Base-by-base conservation (phyloP, 495 filamentous ascomycete species). In the Hypoxylon trugodes region DNA sequence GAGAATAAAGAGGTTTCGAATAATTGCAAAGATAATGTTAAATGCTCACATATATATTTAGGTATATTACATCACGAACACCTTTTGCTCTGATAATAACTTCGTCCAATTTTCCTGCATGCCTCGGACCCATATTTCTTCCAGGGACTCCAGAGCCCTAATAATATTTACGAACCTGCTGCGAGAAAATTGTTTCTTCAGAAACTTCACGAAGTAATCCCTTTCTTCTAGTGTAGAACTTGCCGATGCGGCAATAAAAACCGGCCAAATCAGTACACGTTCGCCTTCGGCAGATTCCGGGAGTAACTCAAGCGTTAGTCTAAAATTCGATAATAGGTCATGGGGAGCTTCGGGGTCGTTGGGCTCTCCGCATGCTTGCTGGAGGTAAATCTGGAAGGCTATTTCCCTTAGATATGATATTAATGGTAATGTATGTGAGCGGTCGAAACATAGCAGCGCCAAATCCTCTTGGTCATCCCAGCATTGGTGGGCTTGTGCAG, bases 221-320 rank as follows among this genome's bases (percentile, higher is more conserved):
- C 19, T 28, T 4, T 47, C 24, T 15, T 47, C 43, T 47, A 6
- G 22, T 32, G 12, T 32, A 12, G 15, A 16, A 13, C 43, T 47
- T 47, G 43, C 43, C 19, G 43, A 47, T 32, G 43, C 43, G n/a
- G 25, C 43, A 26, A 47, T 47, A 15, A 47, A 47, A 7, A 47
- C 43, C 9, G 43, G 43, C 43, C 43, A 47, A 5, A 47, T 16
- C 8, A 47, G 43, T 47, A 47, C 43, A 13, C 32, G 43, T 32
- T 47, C 43, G 1, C 12, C 25, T 15, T 28, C n/a, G n/a, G 18
- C 12, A 30, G 15, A 22, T 15, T 32, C 12, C 25, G 43, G 43
- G 3, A 28, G 7, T 6, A 25, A 47, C 25, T 47, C 43, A 16
- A 47, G 43, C 24, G 32, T 28, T 9, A 47, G 25, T 28, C 43